Evolutionary conservation across 108 stramenopile species (phyloP).

Genomic region (Nitzschia putrida): DNA sequence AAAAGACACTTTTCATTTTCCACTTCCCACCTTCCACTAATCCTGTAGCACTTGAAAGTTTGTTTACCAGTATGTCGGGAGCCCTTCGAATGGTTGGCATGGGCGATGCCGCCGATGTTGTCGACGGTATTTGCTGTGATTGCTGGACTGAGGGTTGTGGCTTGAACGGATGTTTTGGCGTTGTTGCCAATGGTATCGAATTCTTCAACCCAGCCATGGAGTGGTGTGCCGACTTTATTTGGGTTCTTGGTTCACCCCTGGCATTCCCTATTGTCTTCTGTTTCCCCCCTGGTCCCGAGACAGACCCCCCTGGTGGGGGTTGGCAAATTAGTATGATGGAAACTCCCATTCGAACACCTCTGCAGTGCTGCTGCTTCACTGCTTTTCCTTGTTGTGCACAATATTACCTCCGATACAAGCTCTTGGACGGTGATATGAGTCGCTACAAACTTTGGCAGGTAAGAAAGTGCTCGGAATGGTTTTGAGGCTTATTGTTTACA

Average conservation of each 20-base stretch:
- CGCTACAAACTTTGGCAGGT: conserved; percentile 70
- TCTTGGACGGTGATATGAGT: conserved; percentile 61
- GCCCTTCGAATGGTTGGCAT: conserved; percentile 4
- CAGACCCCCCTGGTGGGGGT: conserved; percentile 51
- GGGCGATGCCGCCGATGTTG: conserved; percentile 15
- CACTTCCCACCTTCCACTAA: too few species aligned
- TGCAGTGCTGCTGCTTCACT: conserved; percentile 47
- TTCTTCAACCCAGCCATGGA: conserved; percentile 49
- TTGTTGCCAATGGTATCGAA: conserved; percentile 51
- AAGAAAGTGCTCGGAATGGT: not conserved
- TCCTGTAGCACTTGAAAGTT: too few species aligned
- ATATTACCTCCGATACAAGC: conserved; percentile 42
- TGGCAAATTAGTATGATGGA: conserved; percentile 56
- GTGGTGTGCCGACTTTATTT: conserved; percentile 52
- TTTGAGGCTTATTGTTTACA: not conserved
- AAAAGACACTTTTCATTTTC: too few species aligned
- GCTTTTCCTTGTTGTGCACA: conserved; percentile 54
- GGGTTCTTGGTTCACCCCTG: conserved; percentile 60
- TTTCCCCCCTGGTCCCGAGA: conserved; percentile 51
- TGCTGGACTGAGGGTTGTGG: conserved; percentile 59
- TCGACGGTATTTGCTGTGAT: conserved; percentile 41
- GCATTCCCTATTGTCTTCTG: conserved; percentile 70
- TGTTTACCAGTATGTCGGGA: too few species aligned
- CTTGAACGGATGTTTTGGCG: conserved; percentile 35
- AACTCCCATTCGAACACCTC: conserved; percentile 35